Evolutionary conservation across 2,329 filamentous ascomycete species (phyloP).

Genomic region (Fusarium buharicum): DNA sequence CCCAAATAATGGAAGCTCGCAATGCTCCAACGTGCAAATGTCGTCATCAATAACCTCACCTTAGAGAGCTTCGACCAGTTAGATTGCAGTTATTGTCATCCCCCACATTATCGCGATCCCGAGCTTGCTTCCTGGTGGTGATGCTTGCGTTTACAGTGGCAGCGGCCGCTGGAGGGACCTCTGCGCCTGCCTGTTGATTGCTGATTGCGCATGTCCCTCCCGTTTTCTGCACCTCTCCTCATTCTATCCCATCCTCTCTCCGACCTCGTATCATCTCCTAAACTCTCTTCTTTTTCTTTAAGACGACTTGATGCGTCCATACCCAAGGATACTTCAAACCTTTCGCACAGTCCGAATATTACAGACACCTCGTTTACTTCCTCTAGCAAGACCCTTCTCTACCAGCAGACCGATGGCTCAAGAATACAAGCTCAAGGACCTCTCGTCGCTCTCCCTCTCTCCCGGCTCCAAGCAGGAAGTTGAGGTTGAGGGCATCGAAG

Average conservation of each 20-base stretch:
- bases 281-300: constrained; percentile 3
- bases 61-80: constrained; percentile 35
- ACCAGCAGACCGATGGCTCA: constrained; percentile 59
- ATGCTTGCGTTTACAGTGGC: constrained; percentile 22
- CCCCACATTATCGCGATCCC: constrained; percentile 40
- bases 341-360: constrained; percentile 20
- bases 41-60: constrained; percentile 34
- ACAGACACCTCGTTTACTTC: constrained; percentile 18
- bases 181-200: constrained; percentile 13
- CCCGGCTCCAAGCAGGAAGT: constrained; percentile 87
- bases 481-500: constrained; percentile 89
- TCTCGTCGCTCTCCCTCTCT: constrained; percentile 78
- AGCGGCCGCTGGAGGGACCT: constrained; percentile 4
- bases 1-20: constrained; percentile 2
- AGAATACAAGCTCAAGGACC: constrained; percentile 78
- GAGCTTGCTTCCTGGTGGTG: constrained; percentile 33
- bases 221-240: constrained; percentile 19
- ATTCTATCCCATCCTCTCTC: constrained; percentile 8
- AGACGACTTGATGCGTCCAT: constrained; percentile 36
- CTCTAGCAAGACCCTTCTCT: constrained; percentile 37
- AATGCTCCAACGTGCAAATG: constrained; percentile 22
- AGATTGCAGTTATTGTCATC: constrained; percentile 41
- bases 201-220: constrained; percentile 26
- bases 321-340: constrained; percentile 25
- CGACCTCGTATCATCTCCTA: constrained; percentile 8